Conservation (phyloP, 2,329 filamentous ascomycete species). For the Fulvia fulva region DNA sequence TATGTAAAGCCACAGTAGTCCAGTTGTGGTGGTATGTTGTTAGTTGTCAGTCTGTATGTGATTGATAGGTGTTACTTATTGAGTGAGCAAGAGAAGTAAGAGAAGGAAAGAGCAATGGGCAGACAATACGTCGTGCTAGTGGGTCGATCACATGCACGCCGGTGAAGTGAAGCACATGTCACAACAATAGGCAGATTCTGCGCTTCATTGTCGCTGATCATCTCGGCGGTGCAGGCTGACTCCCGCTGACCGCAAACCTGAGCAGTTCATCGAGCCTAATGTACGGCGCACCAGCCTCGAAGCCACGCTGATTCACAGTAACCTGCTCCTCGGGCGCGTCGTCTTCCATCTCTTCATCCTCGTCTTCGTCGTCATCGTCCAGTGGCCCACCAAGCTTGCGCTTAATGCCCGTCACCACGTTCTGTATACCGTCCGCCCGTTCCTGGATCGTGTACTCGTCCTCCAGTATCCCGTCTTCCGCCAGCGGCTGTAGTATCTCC, state of each 20-base stretch:
- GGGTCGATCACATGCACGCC: neutral
- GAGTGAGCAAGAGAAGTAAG: neutral
- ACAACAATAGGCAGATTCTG: neutral
- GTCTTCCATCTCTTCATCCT: slow-evolving; percentile 38
- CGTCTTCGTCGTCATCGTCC: slow-evolving; percentile 50
- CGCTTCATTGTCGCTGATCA: neutral
- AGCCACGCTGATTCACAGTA: slow-evolving; percentile 21
- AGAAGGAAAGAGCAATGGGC: neutral
- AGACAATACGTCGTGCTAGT: neutral
- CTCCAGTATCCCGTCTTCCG: slow-evolving; percentile 15
- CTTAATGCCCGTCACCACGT: slow-evolving; percentile 67
- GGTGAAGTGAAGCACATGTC: neutral
- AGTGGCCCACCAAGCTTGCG: slow-evolving; percentile 44
- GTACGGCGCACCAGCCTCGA: slow-evolving; percentile 16
- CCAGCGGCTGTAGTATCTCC: slow-evolving; percentile 34
- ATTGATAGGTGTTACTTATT: neutral
- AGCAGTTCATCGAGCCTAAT: slow-evolving; percentile 30
- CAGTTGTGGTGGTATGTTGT: neutral
- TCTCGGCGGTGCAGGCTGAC: neutral
- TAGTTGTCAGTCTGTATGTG: neutral
- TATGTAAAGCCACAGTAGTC: too few relatives aligned
- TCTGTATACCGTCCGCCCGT: slow-evolving; percentile 60
- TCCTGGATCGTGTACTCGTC: slow-evolving; percentile 71
- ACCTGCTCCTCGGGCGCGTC: slow-evolving; percentile 21
- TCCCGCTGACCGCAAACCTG: slow-evolving; percentile 17